Conservation (phyloP, 2,329 filamentous ascomycete genomes). For the Sclerotinia sclerotiorum region DNA sequence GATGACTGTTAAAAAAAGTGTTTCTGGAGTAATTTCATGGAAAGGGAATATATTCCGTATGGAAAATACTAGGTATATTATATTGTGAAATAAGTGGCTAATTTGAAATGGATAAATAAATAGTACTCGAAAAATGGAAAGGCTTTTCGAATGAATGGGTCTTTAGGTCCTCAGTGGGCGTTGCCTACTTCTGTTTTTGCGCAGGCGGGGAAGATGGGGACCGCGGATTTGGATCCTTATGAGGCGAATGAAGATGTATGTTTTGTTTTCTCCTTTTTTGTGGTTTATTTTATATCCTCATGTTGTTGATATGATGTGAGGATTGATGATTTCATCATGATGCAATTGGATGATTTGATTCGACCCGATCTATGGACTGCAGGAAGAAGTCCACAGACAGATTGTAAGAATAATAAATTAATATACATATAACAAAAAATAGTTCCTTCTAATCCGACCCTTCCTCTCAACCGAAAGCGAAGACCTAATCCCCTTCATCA, state of each 20-base stretch:
- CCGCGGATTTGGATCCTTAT: slow-evolving; percentile 10
- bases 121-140: slow-evolving; percentile 21
- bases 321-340: too few relatives aligned
- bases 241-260: slow-evolving; percentile 22
- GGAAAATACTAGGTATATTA: too few relatives aligned
- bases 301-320: background rate
- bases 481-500: slow-evolving; percentile 5
- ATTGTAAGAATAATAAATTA: background rate
- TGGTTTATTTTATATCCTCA: background rate
- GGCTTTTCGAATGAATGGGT: slow-evolving; percentile 13
- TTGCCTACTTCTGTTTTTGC: slow-evolving; percentile 11
- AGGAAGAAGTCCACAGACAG: too few relatives aligned
- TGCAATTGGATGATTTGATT: background rate
- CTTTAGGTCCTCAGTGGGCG: slow-evolving; percentile 12
- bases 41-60: too few relatives aligned
- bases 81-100: background rate
- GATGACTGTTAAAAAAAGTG: too few relatives aligned
- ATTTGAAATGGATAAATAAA: background rate
- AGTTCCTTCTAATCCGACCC: slow-evolving; percentile 10
- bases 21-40: background rate
- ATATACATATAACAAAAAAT: background rate
- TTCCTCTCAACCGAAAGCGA: slow-evolving; percentile 13
- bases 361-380: background rate
- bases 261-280: too few relatives aligned
- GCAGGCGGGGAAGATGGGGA: slow-evolving; percentile 14